A percentile compares a stretch with the other conserved stretches of the same genome.
Evolutionary conservation across 768 basidiomycete genomes (phyloP).

Genomic region (Peribolospora kevripleyi): DNA sequence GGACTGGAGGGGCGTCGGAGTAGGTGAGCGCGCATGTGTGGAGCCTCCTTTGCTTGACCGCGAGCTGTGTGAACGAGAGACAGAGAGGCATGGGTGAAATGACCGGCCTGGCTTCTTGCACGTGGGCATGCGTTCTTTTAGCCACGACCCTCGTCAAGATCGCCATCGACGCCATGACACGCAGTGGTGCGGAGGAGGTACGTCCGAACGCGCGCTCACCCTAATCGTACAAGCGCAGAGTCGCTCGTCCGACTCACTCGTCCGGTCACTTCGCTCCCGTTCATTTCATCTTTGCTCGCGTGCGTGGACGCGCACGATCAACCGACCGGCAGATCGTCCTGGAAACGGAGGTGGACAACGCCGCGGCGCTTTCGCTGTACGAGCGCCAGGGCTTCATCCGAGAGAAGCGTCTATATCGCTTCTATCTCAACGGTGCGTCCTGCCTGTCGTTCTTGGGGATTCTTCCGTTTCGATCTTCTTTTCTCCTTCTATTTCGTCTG

Average conservation of each 20-base stretch:
- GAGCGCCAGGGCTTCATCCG: conserved; percentile 80
- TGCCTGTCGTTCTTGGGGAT: too few species aligned
- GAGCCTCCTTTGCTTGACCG: too few species aligned
- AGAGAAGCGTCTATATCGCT: conserved; percentile 79
- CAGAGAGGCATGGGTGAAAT: background rate
- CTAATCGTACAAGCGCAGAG: background rate
- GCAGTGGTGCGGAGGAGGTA: conserved; percentile 64
- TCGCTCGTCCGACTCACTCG: background rate
- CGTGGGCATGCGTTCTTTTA: conserved; percentile 22
- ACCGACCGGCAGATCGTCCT: conserved; percentile 45
- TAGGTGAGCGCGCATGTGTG: conserved; percentile 33
- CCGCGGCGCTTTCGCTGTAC: conserved; percentile 65
- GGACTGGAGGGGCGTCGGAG: conserved; percentile 65
- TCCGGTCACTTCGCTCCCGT: background rate
- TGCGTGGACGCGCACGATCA: background rate
- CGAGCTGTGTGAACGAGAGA: too few species aligned
- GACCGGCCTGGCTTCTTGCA: conserved; percentile 8
- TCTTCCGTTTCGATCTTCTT: too few species aligned
- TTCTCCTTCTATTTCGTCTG: too few species aligned
- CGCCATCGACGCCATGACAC: conserved; percentile 63
- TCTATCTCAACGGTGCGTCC: conserved; percentile 60
- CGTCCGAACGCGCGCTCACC: conserved; percentile 12
- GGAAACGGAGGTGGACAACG: conserved; percentile 89
- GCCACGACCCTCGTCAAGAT: conserved; percentile 63
- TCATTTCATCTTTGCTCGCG: background rate